A percentile compares a stretch with the other conserved stretches of the same genome.
Evolutionary conservation across 805 yeast genomes (phyloP).

Genomic region (Saccharomycopsis sp.): DNA sequence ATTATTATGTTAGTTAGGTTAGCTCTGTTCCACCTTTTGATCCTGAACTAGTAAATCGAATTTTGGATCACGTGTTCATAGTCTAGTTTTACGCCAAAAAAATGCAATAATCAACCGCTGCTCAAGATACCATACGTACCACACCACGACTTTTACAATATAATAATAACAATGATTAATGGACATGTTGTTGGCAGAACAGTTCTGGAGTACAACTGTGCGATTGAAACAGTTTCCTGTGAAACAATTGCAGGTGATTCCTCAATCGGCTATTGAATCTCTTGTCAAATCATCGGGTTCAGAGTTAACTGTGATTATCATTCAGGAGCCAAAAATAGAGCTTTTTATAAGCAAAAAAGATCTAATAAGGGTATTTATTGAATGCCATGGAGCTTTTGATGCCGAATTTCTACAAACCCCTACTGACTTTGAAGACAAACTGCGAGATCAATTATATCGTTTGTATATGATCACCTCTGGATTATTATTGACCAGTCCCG

Average conservation of each 20-base stretch:
- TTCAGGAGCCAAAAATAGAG: not conserved
- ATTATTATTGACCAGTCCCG: conserved; percentile 27
- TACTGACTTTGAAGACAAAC: not conserved
- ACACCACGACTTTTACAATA: no score
- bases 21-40: no score
- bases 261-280: not conserved
- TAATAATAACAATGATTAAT: no score
- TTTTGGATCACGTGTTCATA: no score
- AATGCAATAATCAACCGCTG: no score
- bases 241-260: not conserved
- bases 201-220: not conserved
- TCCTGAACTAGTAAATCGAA: no score
- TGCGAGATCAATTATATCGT: not conserved
- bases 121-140: no score
- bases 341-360: not conserved
- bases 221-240: not conserved
- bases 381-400: not conserved
- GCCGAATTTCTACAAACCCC: not conserved
- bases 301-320: not conserved
- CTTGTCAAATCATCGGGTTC: not conserved
- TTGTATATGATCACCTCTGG: conserved; percentile 23
- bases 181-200: not conserved
- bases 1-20: no score
- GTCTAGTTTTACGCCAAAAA: no score
- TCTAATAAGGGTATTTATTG: not conserved